Conservation (phyloP, 2,329 filamentous ascomycete genomes). For the Samsoniella hepiali region DNA sequence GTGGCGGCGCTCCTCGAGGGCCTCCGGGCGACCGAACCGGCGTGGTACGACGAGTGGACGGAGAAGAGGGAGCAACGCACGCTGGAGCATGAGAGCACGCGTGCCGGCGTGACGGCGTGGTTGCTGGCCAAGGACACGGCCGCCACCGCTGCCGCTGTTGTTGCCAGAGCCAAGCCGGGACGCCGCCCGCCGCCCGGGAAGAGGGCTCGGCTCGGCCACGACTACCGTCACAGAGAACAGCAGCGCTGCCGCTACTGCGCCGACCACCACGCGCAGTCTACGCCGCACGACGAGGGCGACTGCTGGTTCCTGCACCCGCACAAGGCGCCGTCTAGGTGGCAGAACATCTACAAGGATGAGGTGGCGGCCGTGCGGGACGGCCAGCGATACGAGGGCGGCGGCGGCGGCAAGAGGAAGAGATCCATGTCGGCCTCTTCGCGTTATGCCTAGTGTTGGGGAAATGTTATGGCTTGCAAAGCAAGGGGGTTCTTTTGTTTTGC, state of each 20-base stretch:
- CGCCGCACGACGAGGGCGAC: not conserved
- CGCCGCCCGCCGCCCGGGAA: not conserved
- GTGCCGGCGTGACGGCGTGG: constrained; percentile 3
- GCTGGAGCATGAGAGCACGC: not conserved
- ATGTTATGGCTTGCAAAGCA: too few relatives aligned
- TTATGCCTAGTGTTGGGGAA: not conserved
- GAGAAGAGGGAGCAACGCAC: not conserved
- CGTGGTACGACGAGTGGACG: constrained; percentile 11
- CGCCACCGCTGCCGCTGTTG: not conserved
- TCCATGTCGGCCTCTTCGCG: not conserved
- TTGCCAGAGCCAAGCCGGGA: too few relatives aligned
- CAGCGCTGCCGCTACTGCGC: constrained; percentile 5
- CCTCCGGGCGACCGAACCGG: not conserved
- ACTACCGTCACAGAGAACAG: too few relatives aligned
- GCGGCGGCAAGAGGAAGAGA: not conserved
- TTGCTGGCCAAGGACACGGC: constrained; percentile 4
- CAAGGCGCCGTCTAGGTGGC: constrained; percentile 1
- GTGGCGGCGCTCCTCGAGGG: not conserved
- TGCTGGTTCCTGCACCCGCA: constrained; percentile 12
- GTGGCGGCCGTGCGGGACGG: not conserved
- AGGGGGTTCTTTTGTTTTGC: too few relatives aligned
- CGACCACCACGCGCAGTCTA: not conserved
- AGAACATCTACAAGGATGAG: not conserved
- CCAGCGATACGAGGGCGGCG: not conserved
- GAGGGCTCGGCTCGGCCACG: not conserved